phyloP scores from a whole-genome alignment of 192 early-diverging fungal genomes.

The Backusella liffmaniae region DNA sequence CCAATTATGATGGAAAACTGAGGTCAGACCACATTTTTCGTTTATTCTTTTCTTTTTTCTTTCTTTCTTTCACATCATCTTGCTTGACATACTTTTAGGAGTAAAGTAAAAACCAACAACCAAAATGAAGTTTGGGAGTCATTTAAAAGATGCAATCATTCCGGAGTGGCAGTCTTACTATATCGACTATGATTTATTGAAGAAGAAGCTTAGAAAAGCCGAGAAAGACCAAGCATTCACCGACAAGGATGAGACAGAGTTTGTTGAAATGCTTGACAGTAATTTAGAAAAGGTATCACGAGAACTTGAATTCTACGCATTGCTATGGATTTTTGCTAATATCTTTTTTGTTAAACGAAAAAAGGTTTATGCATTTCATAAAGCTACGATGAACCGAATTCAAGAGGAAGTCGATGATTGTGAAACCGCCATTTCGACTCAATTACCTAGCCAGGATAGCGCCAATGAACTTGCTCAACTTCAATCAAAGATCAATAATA shows the following conservation, averaged over 20 bases:
- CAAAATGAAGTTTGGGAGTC: constrained; percentile 85
- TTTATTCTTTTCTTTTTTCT: neutral
- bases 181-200: constrained; percentile 79
- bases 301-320: neutral
- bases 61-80: neutral
- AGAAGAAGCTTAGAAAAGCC: constrained; percentile 73
- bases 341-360: neutral
- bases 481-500: constrained; percentile 63
- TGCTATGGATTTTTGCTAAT: neutral
- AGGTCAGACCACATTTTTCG: neutral
- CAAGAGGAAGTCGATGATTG: constrained; percentile 56
- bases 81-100: neutral
- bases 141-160: constrained; percentile 65
- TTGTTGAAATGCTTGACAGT: constrained; percentile 83
- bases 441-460: constrained; percentile 52
- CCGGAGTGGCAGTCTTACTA: constrained; percentile 81
- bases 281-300: constrained; percentile 80
- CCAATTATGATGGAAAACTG: neutral
- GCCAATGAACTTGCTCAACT: constrained; percentile 43
- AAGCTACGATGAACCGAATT: constrained; percentile 70
- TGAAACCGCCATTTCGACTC: constrained; percentile 6
- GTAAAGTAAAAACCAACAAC: neutral
- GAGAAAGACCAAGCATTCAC: constrained; percentile 65
- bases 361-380: constrained; percentile 68
- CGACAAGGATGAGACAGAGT: constrained; percentile 85